A percentile compares a stretch with the other conserved stretches of the same genome.
These are phyloP conservation scores for Protomyces inundatus DNA, from an alignment of 1,139 yeast genomes.

Conservation along the genomic window DNA sequence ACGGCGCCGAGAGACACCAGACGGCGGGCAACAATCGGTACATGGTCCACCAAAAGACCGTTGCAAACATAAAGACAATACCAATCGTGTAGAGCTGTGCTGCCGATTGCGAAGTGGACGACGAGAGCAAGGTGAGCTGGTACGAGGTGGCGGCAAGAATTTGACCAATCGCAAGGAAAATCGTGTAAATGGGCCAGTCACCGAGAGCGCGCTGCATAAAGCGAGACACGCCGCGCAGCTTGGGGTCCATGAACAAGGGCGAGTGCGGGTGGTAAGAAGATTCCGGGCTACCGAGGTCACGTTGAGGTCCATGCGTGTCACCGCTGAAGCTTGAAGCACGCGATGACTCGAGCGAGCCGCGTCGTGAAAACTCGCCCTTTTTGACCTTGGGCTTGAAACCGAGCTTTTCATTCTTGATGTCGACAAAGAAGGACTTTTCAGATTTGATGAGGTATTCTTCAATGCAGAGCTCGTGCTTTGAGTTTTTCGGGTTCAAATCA, in stretches of 20 bases:
- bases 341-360: conserved; percentile 21
- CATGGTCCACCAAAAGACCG: conserved; percentile 28
- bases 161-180: conserved; percentile 28
- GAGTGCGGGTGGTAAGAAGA: conserved; percentile 9
- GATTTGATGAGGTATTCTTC: conserved; percentile 26
- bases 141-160: conserved; percentile 28
- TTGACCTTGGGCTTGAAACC: conserved; percentile 24
- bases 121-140: conserved; percentile 28
- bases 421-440: conserved; percentile 26
- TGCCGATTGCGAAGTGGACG: conserved; percentile 22
- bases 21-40: conserved; percentile 20
- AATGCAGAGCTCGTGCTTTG: conserved; percentile 28
- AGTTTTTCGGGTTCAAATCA: conserved; percentile 25
- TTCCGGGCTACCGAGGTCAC: conserved; percentile 24
- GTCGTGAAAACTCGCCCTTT: conserved; percentile 22
- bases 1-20: conserved; percentile 26
- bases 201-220: conserved; percentile 25
- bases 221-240: conserved; percentile 10
- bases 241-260: conserved; percentile 8
- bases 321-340: conserved; percentile 25
- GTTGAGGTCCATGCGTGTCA: background rate
- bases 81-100: conserved; percentile 25
- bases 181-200: conserved; percentile 28
- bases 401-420: conserved; percentile 19
- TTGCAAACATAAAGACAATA: conserved; percentile 21